These are phyloP conservation scores for Fusarium sp. DNA, from an alignment of 2,329 filamentous ascomycete species.

Conservation along the genomic window DNA sequence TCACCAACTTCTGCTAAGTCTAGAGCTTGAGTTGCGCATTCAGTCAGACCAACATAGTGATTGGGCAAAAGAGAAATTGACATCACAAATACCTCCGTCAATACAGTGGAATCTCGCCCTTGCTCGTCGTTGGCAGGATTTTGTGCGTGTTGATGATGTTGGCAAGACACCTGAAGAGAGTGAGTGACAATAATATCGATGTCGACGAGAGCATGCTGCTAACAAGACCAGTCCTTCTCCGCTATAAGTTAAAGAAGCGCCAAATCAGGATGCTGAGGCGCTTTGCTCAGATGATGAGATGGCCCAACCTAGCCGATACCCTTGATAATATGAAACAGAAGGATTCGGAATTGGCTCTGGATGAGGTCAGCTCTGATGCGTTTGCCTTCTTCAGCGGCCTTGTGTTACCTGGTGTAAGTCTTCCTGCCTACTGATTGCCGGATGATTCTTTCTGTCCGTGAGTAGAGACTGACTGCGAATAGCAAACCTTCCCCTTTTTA, in stretches of 20 bases:
- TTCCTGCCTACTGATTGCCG: neutral
- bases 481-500: conserved; percentile 73
- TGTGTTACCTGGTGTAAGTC: conserved; percentile 71
- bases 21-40: conserved; percentile 76
- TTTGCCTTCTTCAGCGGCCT: conserved; percentile 82
- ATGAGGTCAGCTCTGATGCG: conserved; percentile 71
- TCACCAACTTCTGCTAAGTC: conserved; percentile 77
- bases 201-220: neutral
- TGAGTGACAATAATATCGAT: conserved; percentile 40
- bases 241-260: conserved; percentile 69
- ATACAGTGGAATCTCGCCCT: conserved; percentile 78
- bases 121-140: conserved; percentile 76
- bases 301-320: conserved; percentile 75
- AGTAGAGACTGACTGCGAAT: conserved; percentile 12
- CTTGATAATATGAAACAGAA: conserved; percentile 68
- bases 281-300: conserved; percentile 77
- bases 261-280: conserved; percentile 74
- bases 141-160: conserved; percentile 71
- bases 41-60: conserved; percentile 68
- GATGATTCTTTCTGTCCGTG: neutral
- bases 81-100: conserved; percentile 71
- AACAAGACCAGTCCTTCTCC: conserved; percentile 60
- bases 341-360: conserved; percentile 64
- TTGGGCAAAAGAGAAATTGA: conserved; percentile 69
- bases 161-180: conserved; percentile 61